A percentile compares a stretch with the other conserved stretches of the same genome.
These are phyloP conservation scores for Cynara cardunculus DNA, from an alignment of 129 eudicot species.

Conservation along the genomic window DNA sequence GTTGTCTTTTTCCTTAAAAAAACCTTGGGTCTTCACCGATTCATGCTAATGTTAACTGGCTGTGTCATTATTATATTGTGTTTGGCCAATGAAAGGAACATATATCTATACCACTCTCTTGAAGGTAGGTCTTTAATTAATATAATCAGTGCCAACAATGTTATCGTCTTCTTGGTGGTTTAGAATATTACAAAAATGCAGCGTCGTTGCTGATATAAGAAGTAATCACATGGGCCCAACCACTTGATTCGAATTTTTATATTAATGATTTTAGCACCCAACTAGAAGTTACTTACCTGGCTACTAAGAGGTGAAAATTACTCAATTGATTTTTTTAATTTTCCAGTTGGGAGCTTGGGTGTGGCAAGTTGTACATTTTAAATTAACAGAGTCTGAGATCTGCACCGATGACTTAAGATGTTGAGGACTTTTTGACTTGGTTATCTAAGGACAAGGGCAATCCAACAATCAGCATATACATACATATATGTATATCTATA, in stretches of 20 bases:
- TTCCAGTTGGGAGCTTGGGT: conserved; percentile 10
- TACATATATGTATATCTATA: not conserved
- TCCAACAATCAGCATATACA: conserved; percentile 18
- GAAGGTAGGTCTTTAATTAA: conserved; percentile 11
- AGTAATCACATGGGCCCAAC: conserved; percentile 30
- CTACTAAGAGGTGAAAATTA: conserved; percentile 2
- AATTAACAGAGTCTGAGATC: conserved; percentile 14
- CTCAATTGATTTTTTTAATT: not conserved
- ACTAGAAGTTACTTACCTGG: conserved; percentile 6
- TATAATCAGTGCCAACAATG: not conserved
- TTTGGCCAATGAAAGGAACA: conserved; percentile 18
- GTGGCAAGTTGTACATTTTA: conserved; percentile 7
- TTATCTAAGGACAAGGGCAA: conserved; percentile 7
- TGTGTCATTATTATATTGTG: conserved; percentile 9
- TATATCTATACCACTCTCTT: conserved; percentile 17
- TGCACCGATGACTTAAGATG: conserved; percentile 13
- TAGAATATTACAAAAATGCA: conserved; percentile 20
- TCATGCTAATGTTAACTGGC: conserved; percentile 8
- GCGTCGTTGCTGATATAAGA: conserved; percentile 15
- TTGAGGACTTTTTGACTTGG: not conserved
- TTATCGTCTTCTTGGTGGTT: conserved; percentile 20
- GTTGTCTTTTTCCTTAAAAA: conserved; percentile 15
- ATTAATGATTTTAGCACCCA: conserved; percentile 9
- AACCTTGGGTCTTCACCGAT: conserved; percentile 14
- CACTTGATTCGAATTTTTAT: conserved; percentile 11